These are phyloP conservation scores for Clarireedia monteithiana DNA, from an alignment of 2,329 filamentous ascomycete genomes.

Conservation along the genomic window DNA sequence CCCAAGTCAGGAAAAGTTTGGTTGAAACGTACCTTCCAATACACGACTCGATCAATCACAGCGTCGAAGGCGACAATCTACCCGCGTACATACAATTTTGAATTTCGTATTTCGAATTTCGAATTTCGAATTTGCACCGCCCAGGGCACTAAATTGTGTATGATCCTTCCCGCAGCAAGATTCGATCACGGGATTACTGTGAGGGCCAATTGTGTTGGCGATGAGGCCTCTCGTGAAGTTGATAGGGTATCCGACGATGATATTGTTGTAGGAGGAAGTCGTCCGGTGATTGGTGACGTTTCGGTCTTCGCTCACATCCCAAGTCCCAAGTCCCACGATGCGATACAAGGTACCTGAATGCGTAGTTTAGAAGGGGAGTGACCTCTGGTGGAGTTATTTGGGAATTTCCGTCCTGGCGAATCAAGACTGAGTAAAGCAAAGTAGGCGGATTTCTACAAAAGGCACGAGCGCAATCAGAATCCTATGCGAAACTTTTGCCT, in stretches of 20 bases:
- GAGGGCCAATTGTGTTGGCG: slow-evolving; percentile 24
- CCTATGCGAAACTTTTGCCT: neutral
- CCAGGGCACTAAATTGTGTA: slow-evolving; percentile 8
- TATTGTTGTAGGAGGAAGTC: slow-evolving; percentile 8
- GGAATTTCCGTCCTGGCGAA: neutral
- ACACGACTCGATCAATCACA: neutral
- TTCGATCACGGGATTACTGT: slow-evolving; percentile 25
- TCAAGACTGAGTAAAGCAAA: neutral
- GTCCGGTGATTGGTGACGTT: slow-evolving; percentile 21
- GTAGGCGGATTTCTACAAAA: neutral
- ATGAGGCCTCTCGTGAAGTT: slow-evolving; percentile 23
- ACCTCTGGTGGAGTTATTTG: neutral
- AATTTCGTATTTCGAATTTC: slow-evolving; percentile 15
- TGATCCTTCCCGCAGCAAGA: slow-evolving; percentile 26
- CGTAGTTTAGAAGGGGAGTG: neutral
- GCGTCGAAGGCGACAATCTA: slow-evolving; percentile 7
- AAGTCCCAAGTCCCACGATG: neutral
- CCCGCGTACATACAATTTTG: slow-evolving; percentile 21
- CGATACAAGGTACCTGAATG: slow-evolving; percentile 2
- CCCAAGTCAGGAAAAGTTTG: neutral
- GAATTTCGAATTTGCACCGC: slow-evolving; percentile 9
- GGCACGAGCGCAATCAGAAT: neutral
- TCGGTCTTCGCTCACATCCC: neutral
- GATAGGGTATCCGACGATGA: slow-evolving; percentile 23
- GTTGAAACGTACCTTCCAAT: neutral